phyloP scores from a whole-genome alignment of 176 grass and related monocot genomes.

The Saccharum spontaneum region DNA sequence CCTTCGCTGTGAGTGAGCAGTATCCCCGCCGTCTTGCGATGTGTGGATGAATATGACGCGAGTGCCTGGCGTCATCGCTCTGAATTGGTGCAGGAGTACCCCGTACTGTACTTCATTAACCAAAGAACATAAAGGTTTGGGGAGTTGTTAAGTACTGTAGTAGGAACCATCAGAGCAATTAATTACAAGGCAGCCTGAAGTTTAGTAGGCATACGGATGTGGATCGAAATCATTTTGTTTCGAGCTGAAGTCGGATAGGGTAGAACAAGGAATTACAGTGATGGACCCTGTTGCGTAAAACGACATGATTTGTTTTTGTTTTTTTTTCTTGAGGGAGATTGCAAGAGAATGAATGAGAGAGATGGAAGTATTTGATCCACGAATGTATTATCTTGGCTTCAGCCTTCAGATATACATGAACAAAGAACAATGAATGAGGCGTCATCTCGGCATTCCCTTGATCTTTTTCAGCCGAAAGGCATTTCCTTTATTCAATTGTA shows the following conservation, averaged over 20 bases:
- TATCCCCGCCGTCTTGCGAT: no score
- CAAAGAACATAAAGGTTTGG: no score
- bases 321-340: not conserved
- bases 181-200: not conserved
- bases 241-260: not conserved
- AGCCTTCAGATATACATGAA: conserved; percentile 22
- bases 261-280: not conserved
- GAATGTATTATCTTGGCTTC: conserved; percentile 23
- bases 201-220: not conserved
- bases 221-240: not conserved
- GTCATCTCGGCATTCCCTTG: not conserved
- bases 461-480: not conserved
- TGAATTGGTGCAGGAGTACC: no score
- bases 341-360: not conserved
- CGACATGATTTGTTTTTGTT: not conserved
- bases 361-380: conserved; percentile 1
- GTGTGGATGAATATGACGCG: no score
- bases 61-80: no score
- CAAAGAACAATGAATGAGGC: not conserved
- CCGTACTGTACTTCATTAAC: no score
- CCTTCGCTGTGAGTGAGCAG: no score
- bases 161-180: no score
- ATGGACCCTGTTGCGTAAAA: not conserved
- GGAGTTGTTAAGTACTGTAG: no score
- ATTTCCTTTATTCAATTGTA: not conserved